Conservation (phyloP, 2,329 filamentous ascomycete species). For the Stagonosporopsis cucurbitacearum region DNA sequence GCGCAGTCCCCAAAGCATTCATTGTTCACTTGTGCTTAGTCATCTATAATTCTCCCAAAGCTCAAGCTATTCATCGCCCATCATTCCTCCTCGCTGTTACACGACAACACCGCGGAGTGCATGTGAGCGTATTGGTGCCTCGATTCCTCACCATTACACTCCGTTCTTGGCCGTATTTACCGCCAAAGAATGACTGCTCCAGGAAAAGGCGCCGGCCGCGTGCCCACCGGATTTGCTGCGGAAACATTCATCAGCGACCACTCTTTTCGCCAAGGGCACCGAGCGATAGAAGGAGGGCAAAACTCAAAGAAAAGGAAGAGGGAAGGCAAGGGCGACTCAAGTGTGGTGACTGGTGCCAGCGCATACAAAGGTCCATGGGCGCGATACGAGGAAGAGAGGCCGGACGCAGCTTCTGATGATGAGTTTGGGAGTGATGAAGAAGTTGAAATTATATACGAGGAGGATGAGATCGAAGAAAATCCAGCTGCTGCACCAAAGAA, state of each 20-base stretch:
- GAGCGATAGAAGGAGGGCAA: conserved; percentile 72
- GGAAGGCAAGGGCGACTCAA: conserved; percentile 83
- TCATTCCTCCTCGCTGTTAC: not conserved
- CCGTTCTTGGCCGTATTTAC: too few relatives aligned
- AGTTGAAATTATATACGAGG: conserved; percentile 74
- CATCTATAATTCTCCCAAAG: conserved; percentile 22
- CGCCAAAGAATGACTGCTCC: conserved; percentile 25
- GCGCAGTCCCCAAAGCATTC: not conserved
- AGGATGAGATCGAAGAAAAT: conserved; percentile 70
- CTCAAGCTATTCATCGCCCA: conserved; percentile 3
- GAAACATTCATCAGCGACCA: conserved; percentile 91
- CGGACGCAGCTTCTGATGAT: conserved; percentile 67
- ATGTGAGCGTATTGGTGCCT: not conserved
- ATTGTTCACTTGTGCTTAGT: conserved; percentile 23
- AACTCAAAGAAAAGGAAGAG: conserved; percentile 76
- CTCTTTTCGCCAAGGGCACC: conserved; percentile 86
- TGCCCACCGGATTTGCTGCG: conserved; percentile 79
- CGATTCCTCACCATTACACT: too few relatives aligned
- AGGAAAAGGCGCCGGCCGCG: conserved; percentile 47
- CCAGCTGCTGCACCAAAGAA: conserved; percentile 67
- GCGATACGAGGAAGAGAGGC: conserved; percentile 76
- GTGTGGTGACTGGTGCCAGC: conserved; percentile 82
- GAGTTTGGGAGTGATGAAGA: conserved; percentile 72
- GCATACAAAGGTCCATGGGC: conserved; percentile 97
- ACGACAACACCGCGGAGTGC: not conserved